Evolutionary conservation across 345 rosid genomes (phyloP).

Genomic region (Populus nigra): DNA sequence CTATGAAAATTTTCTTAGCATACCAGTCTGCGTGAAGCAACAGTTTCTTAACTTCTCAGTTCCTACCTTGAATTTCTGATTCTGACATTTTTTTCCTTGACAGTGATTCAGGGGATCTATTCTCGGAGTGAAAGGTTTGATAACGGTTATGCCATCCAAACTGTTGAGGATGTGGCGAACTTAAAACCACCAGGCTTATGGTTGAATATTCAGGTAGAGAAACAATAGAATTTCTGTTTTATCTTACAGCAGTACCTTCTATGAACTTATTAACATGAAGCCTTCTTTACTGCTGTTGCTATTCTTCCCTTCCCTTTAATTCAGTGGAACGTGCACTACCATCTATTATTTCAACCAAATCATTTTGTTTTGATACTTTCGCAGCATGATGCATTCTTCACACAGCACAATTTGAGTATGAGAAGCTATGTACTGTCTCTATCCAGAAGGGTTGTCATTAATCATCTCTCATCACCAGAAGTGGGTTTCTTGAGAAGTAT

Average conservation of each 20-base stretch:
- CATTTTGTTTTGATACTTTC: slow-evolving; percentile 17
- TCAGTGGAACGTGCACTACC: slow-evolving; percentile 1
- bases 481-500: slow-evolving; percentile 61
- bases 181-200: slow-evolving; percentile 50
- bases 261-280: no score
- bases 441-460: slow-evolving; percentile 41
- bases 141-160: slow-evolving; percentile 32
- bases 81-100: slow-evolving; percentile 13
- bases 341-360: slow-evolving; percentile 8
- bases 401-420: slow-evolving; percentile 73
- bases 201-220: slow-evolving; percentile 83
- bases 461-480: slow-evolving; percentile 84
- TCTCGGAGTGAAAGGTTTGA: slow-evolving; percentile 57
- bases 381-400: slow-evolving; percentile 74
- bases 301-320: background rate
- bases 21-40: no score
- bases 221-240: background rate
- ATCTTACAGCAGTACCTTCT: background rate
- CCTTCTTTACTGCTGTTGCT: background rate
- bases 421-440: slow-evolving; percentile 51
- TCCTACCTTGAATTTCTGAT: slow-evolving; percentile 10
- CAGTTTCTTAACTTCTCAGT: background rate
- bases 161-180: slow-evolving; percentile 41
- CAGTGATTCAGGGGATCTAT: slow-evolving; percentile 61
- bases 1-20: no score